phyloP scores from a whole-genome alignment of 495 filamentous ascomycete species.

The Cairneyella variabilis region DNA sequence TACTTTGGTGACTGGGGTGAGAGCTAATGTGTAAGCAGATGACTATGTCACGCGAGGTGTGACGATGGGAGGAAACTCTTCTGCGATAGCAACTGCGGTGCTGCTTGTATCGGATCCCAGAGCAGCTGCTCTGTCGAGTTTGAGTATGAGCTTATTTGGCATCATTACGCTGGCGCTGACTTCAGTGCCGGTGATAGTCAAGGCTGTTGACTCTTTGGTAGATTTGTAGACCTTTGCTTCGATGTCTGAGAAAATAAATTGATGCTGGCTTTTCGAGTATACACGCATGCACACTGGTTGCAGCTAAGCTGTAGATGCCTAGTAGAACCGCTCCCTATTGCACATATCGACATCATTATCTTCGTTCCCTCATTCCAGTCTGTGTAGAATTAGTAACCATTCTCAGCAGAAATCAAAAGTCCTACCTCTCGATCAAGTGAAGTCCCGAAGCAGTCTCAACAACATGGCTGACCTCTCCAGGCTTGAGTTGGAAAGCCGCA shows the following conservation, averaged over 20 bases:
- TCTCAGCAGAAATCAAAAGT: neutral
- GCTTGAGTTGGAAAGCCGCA: constrained; percentile 80
- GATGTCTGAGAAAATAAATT: too few species aligned
- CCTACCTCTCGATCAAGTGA: constrained; percentile 92
- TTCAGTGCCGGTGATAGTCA: constrained; percentile 39
- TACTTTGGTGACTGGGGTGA: too few species aligned
- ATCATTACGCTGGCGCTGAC: constrained; percentile 49
- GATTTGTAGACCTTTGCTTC: too few species aligned
- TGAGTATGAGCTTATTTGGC: constrained; percentile 53
- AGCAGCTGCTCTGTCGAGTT: constrained; percentile 48
- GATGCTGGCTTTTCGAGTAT: too few species aligned
- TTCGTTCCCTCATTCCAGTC: constrained; percentile 7
- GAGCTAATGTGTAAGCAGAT: constrained; percentile 31
- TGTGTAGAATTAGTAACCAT: neutral
- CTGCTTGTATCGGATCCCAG: constrained; percentile 47
- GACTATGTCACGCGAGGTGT: constrained; percentile 55
- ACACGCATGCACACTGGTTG: too few species aligned
- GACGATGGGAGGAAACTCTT: constrained; percentile 49
- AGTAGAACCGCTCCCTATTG: too few species aligned
- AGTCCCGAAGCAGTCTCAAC: constrained; percentile 92
- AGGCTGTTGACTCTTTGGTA: constrained; percentile 36
- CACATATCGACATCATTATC: neutral
- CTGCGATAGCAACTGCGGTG: constrained; percentile 48
- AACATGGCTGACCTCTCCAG: constrained; percentile 76
- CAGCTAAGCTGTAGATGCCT: too few species aligned